Base-by-base conservation (phyloP, 139 green algal species). In the Haematococcus sp. region DNA sequence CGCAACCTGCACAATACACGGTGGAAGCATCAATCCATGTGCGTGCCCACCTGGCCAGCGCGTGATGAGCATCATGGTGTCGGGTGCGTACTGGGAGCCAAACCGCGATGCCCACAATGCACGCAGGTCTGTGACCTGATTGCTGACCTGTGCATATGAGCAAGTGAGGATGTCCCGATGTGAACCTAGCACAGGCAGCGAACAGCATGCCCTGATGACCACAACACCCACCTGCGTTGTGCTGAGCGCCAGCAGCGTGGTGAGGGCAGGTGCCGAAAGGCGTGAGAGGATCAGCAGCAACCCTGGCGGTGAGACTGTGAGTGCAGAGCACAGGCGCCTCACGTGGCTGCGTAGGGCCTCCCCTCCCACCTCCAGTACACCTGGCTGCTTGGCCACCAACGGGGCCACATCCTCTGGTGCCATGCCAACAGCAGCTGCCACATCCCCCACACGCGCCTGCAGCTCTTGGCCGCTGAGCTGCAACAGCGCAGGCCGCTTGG, bases 341-440 rank as follows among this genome's bases (percentile, higher is more conserved):
- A 34, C 58, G 28, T 65, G 23, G 25, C n/a, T 19, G 25, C n/a
- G 28, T n/a, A 65, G 30, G 11, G 23, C 25, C 23, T 65, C 58
- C 9, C 23, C 11, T 22, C n/a, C n/a, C 25, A 65, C 17, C n/a
- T 30, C 30, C 3, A 65, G 58, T 3, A 65, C 23, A 9, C 4
- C 25, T 22, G 58, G 58, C 58, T 65, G 58, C 58, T 65, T 65
- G 11, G 58, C 58, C 58, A 65, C 11, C 23, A 65, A n/a, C 23
- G 58, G 58, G 11, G 58, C 58, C 11, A n/a, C 58, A 40, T 65
- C 58, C 25, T 65, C 58, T 3, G 30, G n/a, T 3, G 23, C n/a
- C 58, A 65, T 22, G n/a, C 58, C 58, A 22, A 65, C 58, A 16
- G 30, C n/a, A 3, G 23, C 58, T 22, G 58, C 58, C 11, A 65